Percentiles rank a stretch among this genome's conserved stretches.
phyloP scores from a whole-genome alignment of 225 moss, liverwort and hornwort species.

The Physcomitrium patens region DNA sequence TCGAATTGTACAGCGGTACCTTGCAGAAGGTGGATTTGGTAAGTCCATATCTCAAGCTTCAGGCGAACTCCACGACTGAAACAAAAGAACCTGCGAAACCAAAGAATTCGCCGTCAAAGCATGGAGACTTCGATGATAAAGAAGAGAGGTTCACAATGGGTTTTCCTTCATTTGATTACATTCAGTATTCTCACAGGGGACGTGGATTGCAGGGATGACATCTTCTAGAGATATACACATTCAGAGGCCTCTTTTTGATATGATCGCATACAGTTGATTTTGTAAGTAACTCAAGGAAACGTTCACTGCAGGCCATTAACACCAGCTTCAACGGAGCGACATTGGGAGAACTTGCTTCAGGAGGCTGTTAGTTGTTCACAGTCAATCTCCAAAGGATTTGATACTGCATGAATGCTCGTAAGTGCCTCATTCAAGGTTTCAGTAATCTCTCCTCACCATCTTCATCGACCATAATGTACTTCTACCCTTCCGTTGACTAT shows the following conservation, averaged over 20 bases:
- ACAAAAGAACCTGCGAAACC: slow-evolving; percentile 17
- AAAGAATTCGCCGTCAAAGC: slow-evolving; percentile 27
- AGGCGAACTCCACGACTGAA: slow-evolving; percentile 4
- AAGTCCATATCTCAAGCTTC: slow-evolving; percentile 26
- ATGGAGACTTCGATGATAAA: slow-evolving; percentile 25
- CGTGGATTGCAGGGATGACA: background rate
- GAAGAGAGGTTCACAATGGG: slow-evolving; percentile 42
- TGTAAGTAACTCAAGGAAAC: background rate
- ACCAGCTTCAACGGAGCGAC: slow-evolving; percentile 34
- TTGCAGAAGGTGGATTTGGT: slow-evolving; percentile 28
- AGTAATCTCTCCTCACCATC: background rate
- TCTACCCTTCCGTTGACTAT: background rate
- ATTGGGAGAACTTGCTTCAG: slow-evolving; percentile 46
- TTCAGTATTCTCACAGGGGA: background rate
- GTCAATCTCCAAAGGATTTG: slow-evolving; percentile 33
- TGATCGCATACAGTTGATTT: background rate
- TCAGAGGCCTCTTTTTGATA: background rate
- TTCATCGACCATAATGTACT: background rate
- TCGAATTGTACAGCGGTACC: slow-evolving; percentile 24
- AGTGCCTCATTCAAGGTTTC: background rate
- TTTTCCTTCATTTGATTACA: background rate
- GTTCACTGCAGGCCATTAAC: slow-evolving; percentile 34
- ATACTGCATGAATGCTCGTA: slow-evolving; percentile 58
- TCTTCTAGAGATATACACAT: background rate
- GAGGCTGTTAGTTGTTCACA: slow-evolving; percentile 30